Conservation (phyloP, 768 basidiomycete genomes). For the Xerocomus brunneocitrinus region DNA sequence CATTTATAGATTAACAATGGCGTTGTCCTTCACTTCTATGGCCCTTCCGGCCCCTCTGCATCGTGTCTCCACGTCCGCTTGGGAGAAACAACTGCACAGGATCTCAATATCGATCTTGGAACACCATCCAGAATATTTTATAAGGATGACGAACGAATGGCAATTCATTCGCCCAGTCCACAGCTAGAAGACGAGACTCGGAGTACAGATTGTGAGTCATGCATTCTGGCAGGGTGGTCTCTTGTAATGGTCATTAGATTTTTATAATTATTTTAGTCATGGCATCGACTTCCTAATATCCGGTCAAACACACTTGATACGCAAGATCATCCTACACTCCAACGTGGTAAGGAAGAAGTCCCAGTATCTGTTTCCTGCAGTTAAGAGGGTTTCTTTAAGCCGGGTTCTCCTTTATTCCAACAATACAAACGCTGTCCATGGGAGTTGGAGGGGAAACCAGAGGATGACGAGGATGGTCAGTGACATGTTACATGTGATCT, state of each 20-base stretch:
- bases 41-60: slow-evolving; percentile 37
- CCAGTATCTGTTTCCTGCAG: not conserved
- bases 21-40: slow-evolving; percentile 64
- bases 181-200: slow-evolving; percentile 43
- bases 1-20: slow-evolving; percentile 62
- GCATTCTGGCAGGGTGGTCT: not conserved
- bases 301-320: slow-evolving; percentile 63
- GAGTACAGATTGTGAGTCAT: slow-evolving; percentile 47
- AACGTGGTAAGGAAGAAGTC: slow-evolving; percentile 62
- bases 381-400: slow-evolving; percentile 40
- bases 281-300: slow-evolving; percentile 85
- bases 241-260: slow-evolving; percentile 47
- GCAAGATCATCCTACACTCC: slow-evolving; percentile 83
- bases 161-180: slow-evolving; percentile 58
- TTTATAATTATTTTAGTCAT: slow-evolving; percentile 91
- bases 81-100: slow-evolving; percentile 78
- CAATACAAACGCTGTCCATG: slow-evolving; percentile 89
- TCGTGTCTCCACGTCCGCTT: slow-evolving; percentile 55
- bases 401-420: slow-evolving; percentile 86
- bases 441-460: slow-evolving; percentile 76
- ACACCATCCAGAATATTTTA: slow-evolving; percentile 73
- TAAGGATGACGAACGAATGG: slow-evolving; percentile 88
- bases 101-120: slow-evolving; percentile 73
- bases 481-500: not conserved
- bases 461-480: slow-evolving; percentile 79